Base-by-base conservation (phyloP, 1,284 basidiomycete genomes). In the Apiotrichum sp. region DNA sequence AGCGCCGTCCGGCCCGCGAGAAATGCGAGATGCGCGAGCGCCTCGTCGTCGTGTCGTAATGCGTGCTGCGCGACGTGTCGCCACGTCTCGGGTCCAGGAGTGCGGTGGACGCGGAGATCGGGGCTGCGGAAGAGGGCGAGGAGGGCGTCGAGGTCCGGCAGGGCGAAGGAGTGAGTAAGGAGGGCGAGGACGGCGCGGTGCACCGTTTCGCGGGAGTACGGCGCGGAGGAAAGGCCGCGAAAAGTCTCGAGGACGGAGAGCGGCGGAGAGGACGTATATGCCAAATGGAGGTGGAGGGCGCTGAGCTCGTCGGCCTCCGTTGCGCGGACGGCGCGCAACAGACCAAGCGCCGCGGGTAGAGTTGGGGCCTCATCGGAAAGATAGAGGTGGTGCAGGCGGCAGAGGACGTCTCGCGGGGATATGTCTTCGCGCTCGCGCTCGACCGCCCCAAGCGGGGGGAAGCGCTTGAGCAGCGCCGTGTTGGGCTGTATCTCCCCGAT, bases 51-150 rank as follows among this genome's bases (percentile, higher is more conserved):
- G 13, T 32, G 22, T 16, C 44, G 29, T 10, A 50, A 46, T 8
- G 65, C 63, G 42, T 57, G 55, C 33, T 35, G 33, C 1, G 48
- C 60, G 1, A 70, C 38, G 22, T 62, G 59, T 7, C 66, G 62
- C 53, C 59, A 66, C 13, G 68, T 66, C 43, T 68, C 66, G 3
- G 62, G 59, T 2, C 64, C 65, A 2, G 66, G 65, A 50, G 52
- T 36, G 14, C 50, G 51, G 9, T 52, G 45, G 33, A 59, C 9
- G 22, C 55, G 44, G 6, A n/a, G 41, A 8, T 41, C 34, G 34
- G 45, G 22, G 35, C 34, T 33, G n/a, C 39, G 16, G n/a, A 52
- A 38, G 40, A 14, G 29, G 36, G 16, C 2, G 6, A 47, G 13
- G 1, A 49, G 41, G 44, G n/a, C 4, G 45, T 32, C 39, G 41